Conservation (phyloP, 148 eudicot genomes). For the Fagopyrum esculentum region DNA sequence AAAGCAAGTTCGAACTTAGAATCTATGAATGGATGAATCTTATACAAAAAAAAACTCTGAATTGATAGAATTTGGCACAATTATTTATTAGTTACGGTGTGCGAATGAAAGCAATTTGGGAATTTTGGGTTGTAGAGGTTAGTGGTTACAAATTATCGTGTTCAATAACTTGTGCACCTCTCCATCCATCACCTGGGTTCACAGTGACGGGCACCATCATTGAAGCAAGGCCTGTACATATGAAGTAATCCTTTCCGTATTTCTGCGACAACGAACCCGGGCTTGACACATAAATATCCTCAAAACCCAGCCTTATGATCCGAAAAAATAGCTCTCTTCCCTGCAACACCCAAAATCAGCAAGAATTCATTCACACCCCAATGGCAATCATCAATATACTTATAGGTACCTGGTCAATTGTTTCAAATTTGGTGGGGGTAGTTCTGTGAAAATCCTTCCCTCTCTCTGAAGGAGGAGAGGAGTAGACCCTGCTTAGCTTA, state of each 20-base stretch:
- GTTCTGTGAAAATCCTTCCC: conserved; percentile 47
- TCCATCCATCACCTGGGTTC: conserved; percentile 81
- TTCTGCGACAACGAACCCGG: conserved; percentile 65
- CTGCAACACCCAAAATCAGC: conserved; percentile 26
- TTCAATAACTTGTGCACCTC: conserved; percentile 82
- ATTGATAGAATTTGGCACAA: too few relatives aligned
- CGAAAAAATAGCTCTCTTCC: conserved; percentile 63
- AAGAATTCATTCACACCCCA: background rate
- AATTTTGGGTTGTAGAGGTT: too few relatives aligned
- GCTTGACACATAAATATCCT: conserved; percentile 71
- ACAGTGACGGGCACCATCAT: conserved; percentile 64
- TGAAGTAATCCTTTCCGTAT: conserved; percentile 64
- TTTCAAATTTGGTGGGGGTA: conserved; percentile 74
- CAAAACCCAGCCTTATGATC: conserved; percentile 70
- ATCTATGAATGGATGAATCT: too few relatives aligned
- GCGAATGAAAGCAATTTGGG: too few relatives aligned
- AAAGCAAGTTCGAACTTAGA: too few relatives aligned
- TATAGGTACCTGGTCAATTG: conserved; percentile 67
- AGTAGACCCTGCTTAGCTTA: conserved; percentile 76
- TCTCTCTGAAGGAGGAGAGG: conserved; percentile 64
- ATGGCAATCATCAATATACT: too few relatives aligned
- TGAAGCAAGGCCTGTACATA: conserved; percentile 85
- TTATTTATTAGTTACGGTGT: too few relatives aligned
- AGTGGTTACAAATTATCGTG: conserved; percentile 59
- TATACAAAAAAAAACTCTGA: too few relatives aligned